A percentile compares a stretch with the other conserved stretches of the same genome.
phyloP scores from a whole-genome alignment of 768 basidiomycete species.

The Cyclocybe cylindracea region DNA sequence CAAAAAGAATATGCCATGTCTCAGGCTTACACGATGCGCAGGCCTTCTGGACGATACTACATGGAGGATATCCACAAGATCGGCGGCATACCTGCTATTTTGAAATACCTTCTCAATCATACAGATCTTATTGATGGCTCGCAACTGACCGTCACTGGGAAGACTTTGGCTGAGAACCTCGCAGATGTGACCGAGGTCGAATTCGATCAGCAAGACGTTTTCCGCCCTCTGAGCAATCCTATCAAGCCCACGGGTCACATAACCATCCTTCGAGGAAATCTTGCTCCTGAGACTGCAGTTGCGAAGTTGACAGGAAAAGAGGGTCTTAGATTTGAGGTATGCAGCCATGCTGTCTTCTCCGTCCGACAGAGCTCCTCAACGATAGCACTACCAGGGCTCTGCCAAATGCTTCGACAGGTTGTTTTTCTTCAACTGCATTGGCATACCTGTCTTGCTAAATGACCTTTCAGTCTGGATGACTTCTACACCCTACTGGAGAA shows the following conservation, averaged over 20 bases:
- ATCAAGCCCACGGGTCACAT: constrained; percentile 89
- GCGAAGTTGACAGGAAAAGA: constrained; percentile 96
- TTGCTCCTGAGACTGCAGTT: constrained; percentile 85
- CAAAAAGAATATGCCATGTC: neutral
- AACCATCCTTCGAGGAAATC: constrained; percentile 84
- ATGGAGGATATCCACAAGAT: constrained; percentile 90
- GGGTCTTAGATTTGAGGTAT: constrained; percentile 78
- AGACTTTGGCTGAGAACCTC: constrained; percentile 86
- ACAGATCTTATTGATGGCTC: constrained; percentile 79
- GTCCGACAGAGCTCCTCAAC: neutral
- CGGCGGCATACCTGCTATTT: constrained; percentile 81
- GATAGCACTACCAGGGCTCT: constrained; percentile 45
- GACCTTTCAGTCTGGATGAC: constrained; percentile 50
- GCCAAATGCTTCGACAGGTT: constrained; percentile 81
- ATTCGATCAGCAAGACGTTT: constrained; percentile 76
- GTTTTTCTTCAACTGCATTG: constrained; percentile 2
- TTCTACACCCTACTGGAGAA: constrained; percentile 76
- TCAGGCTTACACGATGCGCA: constrained; percentile 18
- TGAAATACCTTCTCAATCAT: constrained; percentile 81
- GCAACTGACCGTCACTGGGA: constrained; percentile 89
- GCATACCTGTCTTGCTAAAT: neutral
- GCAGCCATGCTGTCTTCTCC: constrained; percentile 5
- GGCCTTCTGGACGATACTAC: constrained; percentile 83
- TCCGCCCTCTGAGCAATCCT: constrained; percentile 70
- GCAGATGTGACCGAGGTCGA: constrained; percentile 72